Evolutionary conservation across 2,329 filamentous ascomycete species (phyloP).

Genomic region (Rhynchosporium agropyri): DNA sequence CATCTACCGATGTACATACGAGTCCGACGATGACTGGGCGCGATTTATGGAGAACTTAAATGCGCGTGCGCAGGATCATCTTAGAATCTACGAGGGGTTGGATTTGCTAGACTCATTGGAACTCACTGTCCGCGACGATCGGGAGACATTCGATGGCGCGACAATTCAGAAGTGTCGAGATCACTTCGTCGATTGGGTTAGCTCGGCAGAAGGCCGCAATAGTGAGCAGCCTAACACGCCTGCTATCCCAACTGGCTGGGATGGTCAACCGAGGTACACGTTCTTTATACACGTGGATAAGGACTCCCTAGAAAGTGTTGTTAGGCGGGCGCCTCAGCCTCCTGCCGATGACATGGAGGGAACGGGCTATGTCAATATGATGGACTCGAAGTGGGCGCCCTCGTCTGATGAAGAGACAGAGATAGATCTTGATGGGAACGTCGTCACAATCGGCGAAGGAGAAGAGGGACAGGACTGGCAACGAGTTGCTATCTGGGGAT

Average conservation of each 20-base stretch:
- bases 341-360: not conserved
- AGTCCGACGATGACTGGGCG: not conserved
- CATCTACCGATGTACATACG: not conserved
- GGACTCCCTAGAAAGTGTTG: not conserved
- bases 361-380: not conserved
- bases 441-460: not conserved
- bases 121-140: not conserved
- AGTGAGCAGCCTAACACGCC: not conserved
- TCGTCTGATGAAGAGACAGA: not conserved
- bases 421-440: not conserved
- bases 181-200: not conserved
- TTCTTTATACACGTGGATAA: not conserved
- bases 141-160: not conserved
- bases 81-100: not conserved
- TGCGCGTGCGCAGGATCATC: not conserved
- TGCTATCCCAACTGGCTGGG: not conserved
- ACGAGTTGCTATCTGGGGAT: too few species aligned
- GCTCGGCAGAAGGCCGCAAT: not conserved
- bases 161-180: not conserved
- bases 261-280: slow-evolving; percentile 1
- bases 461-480: too few species aligned
- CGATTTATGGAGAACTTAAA: not conserved
- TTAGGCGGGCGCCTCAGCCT: not conserved
- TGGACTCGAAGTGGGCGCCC: not conserved
- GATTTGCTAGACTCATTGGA: not conserved